Evolutionary conservation across 2,329 filamentous ascomycete genomes (phyloP).

Genomic region (Fusarium solani-melongenae): DNA sequence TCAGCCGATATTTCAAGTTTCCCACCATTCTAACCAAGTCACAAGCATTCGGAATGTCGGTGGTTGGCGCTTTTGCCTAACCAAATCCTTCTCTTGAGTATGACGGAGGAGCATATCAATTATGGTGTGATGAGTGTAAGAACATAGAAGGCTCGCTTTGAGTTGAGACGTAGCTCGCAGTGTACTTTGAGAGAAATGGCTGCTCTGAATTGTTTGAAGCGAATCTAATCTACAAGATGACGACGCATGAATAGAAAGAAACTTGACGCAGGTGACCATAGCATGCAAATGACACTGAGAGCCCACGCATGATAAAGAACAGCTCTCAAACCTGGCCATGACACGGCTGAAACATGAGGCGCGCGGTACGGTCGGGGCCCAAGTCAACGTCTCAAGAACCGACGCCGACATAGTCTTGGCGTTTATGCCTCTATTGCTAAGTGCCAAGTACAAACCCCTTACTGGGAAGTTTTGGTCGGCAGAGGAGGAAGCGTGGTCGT

Average conservation of each 20-base stretch:
- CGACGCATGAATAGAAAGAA: not conserved
- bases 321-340: not conserved
- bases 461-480: not conserved
- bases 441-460: not conserved
- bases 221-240: not conserved
- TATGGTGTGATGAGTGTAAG: not conserved
- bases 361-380: not conserved
- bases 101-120: not conserved
- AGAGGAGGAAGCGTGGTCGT: conserved; percentile 12
- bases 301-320: not conserved
- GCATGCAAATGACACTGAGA: not conserved
- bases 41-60: conserved; percentile 31
- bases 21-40: not conserved
- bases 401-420: not conserved
- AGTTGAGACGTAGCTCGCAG: not conserved
- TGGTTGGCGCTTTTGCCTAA: conserved; percentile 33
- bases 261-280: not conserved
- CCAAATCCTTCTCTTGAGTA: too few species aligned
- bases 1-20: fast-evolving
- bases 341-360: not conserved
- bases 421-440: not conserved
- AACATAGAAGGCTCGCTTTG: not conserved
- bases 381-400: not conserved
- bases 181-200: not conserved
- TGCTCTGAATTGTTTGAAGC: not conserved